Evolutionary conservation across 2,329 filamentous ascomycete species (phyloP).

Genomic region (Bipolaris oryzae): DNA sequence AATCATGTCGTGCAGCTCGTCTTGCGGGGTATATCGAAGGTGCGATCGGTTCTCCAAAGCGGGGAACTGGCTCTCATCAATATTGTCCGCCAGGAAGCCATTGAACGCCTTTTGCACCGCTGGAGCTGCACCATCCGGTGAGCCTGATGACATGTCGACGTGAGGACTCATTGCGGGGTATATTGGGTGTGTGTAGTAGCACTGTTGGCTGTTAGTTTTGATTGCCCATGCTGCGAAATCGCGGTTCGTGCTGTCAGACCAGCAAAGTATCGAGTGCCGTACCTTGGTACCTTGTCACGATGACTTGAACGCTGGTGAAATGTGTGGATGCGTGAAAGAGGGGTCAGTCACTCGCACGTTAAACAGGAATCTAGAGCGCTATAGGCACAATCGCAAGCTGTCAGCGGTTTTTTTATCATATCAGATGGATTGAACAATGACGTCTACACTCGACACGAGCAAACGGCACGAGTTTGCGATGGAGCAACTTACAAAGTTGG

Average conservation of each 20-base stretch:
- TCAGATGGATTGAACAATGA: constrained; percentile 21
- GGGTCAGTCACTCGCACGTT: not conserved
- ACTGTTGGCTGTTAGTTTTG: constrained; percentile 5
- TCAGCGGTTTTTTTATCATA: constrained; percentile 13
- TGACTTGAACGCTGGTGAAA: not conserved
- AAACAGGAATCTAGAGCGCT: not conserved
- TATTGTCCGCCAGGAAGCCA: constrained; percentile 32
- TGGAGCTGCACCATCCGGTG: constrained; percentile 26
- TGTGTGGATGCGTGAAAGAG: not conserved
- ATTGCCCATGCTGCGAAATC: not conserved
- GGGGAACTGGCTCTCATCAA: constrained; percentile 38
- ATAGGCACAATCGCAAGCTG: not conserved
- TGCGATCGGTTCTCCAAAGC: constrained; percentile 49
- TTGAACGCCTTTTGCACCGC: constrained; percentile 36
- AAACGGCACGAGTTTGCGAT: not conserved
- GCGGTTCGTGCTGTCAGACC: not conserved
- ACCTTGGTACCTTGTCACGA: constrained; percentile 12
- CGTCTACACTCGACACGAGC: constrained; percentile 26
- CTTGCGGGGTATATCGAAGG: constrained; percentile 60
- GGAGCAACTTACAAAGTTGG: constrained; percentile 3
- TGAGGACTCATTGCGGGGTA: constrained; percentile 42
- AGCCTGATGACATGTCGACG: constrained; percentile 33
- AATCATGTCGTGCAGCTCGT: constrained; percentile 79
- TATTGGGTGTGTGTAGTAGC: not conserved
- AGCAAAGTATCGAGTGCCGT: not conserved